Conservation (phyloP, 2,329 filamentous ascomycete species). For the Dothistroma pini region DNA sequence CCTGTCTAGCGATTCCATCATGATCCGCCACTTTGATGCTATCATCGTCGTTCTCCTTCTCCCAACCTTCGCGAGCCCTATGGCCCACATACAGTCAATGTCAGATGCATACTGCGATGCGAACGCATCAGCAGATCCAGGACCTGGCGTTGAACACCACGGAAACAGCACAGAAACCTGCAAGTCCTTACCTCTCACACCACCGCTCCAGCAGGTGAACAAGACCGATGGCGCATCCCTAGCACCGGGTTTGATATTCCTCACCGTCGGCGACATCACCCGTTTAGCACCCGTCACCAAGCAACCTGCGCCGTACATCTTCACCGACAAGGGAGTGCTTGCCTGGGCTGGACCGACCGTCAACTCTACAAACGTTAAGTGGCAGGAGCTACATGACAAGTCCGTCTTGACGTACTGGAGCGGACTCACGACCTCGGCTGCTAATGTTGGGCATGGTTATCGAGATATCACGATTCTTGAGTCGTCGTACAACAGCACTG, state of each 20-base stretch:
- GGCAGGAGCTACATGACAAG: slow-evolving; percentile 17
- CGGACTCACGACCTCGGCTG: slow-evolving; percentile 16
- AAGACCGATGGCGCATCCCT: background rate
- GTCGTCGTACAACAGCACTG: slow-evolving; percentile 19
- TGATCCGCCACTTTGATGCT: background rate
- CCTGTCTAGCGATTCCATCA: background rate
- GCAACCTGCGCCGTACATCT: background rate
- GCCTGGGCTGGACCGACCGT: slow-evolving; percentile 19
- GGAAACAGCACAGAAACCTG: background rate
- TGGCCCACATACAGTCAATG: background rate
- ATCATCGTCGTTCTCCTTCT: background rate
- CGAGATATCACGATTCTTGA: slow-evolving; percentile 24
- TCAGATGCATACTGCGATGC: background rate
- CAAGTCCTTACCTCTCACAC: background rate
- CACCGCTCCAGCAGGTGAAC: background rate
- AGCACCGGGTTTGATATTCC: background rate
- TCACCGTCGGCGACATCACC: background rate
- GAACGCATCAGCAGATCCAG: background rate
- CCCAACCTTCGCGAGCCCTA: background rate
- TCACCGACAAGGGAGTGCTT: slow-evolving; percentile 8
- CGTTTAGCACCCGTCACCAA: background rate
- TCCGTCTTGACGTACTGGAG: slow-evolving; percentile 23
- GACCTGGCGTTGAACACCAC: slow-evolving; percentile 5
- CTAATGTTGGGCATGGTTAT: slow-evolving; percentile 25
- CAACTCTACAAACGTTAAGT: slow-evolving; percentile 21